Evolutionary conservation across 805 yeast genomes (phyloP).

Genomic region (Jamesozyma piceae): DNA sequence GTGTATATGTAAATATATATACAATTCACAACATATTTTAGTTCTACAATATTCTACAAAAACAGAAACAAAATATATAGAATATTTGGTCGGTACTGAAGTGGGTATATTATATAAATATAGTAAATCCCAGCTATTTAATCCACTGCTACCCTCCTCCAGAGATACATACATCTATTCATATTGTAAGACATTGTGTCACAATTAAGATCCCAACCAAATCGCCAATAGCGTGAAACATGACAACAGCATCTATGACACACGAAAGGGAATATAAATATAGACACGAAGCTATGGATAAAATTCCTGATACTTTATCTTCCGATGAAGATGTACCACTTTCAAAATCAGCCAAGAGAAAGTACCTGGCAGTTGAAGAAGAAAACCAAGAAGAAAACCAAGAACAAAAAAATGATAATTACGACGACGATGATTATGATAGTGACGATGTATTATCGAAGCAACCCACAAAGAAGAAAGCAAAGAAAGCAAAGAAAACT

Average conservation of each 20-base stretch:
- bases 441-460: constrained; percentile 20
- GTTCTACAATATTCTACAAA: no score
- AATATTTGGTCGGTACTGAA: no score
- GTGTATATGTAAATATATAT: no score
- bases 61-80: no score
- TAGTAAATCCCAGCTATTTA: no score
- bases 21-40: no score
- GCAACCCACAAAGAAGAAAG: constrained; percentile 9
- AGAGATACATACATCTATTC: no score
- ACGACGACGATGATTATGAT: constrained; percentile 11
- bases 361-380: no score
- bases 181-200: no score
- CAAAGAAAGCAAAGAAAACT: constrained; percentile 4
- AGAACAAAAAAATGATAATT: not conserved
- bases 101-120: no score
- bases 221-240: not conserved
- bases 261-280: not conserved
- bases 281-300: not conserved
- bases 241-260: not conserved
- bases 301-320: not conserved
- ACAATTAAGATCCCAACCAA: no score
- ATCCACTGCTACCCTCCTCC: no score
- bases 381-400: not conserved
- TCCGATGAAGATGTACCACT: constrained; percentile 4
- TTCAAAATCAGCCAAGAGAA: constrained; percentile 1